Evolutionary conservation across 2,329 filamentous ascomycete genomes (phyloP).

Genomic region (Penicillium griseofulvum): DNA sequence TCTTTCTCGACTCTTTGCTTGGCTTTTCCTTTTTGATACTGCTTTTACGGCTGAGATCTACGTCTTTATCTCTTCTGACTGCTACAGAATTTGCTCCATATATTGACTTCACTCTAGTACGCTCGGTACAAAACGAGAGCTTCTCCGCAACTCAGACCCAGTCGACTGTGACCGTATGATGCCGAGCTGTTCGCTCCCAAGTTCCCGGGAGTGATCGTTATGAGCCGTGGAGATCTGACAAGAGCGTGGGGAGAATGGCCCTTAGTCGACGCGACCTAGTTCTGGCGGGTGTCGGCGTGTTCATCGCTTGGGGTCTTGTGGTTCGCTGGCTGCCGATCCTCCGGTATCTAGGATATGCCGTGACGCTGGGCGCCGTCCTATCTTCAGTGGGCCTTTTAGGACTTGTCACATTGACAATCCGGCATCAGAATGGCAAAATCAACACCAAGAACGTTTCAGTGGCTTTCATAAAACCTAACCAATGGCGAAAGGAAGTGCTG

Average conservation of each 20-base stretch:
- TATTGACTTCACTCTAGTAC: neutral
- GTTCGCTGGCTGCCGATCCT: constrained; percentile 79
- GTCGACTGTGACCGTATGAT: constrained; percentile 4
- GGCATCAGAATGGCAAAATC: constrained; percentile 36
- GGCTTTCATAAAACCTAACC: constrained; percentile 60
- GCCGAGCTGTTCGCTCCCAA: constrained; percentile 17
- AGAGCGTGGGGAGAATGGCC: constrained; percentile 45
- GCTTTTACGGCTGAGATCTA: neutral
- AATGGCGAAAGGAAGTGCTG: constrained; percentile 70
- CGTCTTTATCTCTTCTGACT: neutral
- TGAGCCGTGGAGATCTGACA: constrained; percentile 46
- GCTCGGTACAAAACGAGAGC: neutral
- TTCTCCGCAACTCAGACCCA: neutral
- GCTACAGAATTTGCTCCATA: neutral
- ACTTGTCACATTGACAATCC: constrained; percentile 59
- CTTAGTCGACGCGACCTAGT: constrained; percentile 45
- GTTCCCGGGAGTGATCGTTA: constrained; percentile 27
- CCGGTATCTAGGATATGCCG: constrained; percentile 82
- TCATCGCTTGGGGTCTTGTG: constrained; percentile 84
- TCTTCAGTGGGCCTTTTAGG: constrained; percentile 56
- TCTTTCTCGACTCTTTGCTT: constrained; percentile 7
- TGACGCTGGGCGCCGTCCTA: constrained; percentile 64
- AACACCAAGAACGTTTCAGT: constrained; percentile 44
- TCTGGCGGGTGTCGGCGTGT: constrained; percentile 41
- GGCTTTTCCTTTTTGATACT: neutral